These are phyloP conservation scores for Ascoidea rubescens DNA, from an alignment of 805 yeast genomes.

Conservation along the genomic window DNA sequence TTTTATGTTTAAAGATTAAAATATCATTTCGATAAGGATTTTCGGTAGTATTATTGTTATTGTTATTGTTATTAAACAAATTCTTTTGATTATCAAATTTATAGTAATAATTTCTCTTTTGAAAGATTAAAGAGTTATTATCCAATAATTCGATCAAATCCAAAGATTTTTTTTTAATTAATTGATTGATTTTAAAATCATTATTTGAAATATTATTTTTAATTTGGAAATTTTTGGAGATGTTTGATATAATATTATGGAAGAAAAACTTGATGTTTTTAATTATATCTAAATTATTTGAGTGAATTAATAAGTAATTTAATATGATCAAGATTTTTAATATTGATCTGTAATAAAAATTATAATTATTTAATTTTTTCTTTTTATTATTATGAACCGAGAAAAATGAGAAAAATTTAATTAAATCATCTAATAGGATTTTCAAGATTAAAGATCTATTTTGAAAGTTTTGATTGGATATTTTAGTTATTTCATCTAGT, in stretches of 20 bases:
- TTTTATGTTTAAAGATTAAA: too few species aligned
- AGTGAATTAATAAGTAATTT: slow-evolving; percentile 4
- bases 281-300: neutral
- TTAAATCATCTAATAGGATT: neutral
- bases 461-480: neutral
- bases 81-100: neutral
- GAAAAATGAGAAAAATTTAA: neutral
- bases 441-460: neutral
- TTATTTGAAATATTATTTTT: neutral
- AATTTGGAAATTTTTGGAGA: neutral
- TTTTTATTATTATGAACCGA: too few species aligned
- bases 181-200: slow-evolving; percentile 4
- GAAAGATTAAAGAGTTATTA: neutral
- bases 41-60: neutral
- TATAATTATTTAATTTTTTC: neutral
- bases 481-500: neutral
- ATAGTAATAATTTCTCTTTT: neutral
- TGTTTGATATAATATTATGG: neutral
- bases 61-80: too few species aligned
- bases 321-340: slow-evolving; percentile 3
- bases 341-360: slow-evolving; percentile 1
- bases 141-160: slow-evolving; percentile 8
- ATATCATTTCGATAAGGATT: neutral
- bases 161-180: slow-evolving; percentile 6
- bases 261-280: slow-evolving; percentile 1